Conservation (phyloP, 345 rosid genomes). For the Moringa oleifera region DNA sequence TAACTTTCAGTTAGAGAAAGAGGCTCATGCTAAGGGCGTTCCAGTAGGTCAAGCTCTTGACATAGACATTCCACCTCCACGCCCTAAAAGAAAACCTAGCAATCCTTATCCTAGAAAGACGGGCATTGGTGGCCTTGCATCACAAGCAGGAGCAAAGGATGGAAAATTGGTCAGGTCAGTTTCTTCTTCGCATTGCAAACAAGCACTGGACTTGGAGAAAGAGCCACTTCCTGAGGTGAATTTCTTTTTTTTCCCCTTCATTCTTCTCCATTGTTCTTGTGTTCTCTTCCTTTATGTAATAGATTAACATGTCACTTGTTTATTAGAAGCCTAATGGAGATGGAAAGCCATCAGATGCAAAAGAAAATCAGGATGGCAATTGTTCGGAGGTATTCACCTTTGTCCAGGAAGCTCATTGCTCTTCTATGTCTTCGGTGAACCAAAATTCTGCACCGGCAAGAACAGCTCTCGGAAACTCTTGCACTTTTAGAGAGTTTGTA, state of each 20-base stretch:
- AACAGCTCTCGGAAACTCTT: slow-evolving; percentile 29
- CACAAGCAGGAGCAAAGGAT: slow-evolving; percentile 38
- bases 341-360: slow-evolving; percentile 35
- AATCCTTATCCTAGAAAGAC: slow-evolving; percentile 95
- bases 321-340: slow-evolving; percentile 47
- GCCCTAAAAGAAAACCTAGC: slow-evolving; percentile 90
- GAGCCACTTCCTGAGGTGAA: slow-evolving; percentile 56
- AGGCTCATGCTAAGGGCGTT: slow-evolving; percentile 79
- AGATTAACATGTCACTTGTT: slow-evolving; percentile 17
- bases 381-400: slow-evolving; percentile 58
- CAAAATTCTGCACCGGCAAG: slow-evolving; percentile 37
- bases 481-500: slow-evolving; percentile 55
- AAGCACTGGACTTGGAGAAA: slow-evolving; percentile 57
- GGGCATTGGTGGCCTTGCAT: slow-evolving; percentile 27
- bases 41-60: slow-evolving; percentile 67
- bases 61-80: slow-evolving; percentile 93
- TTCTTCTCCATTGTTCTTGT: slow-evolving; percentile 4
- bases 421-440: slow-evolving; percentile 49
- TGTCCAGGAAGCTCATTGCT: slow-evolving; percentile 44
- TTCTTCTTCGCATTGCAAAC: slow-evolving; percentile 44
- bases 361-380: slow-evolving; percentile 55
- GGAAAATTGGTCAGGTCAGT: slow-evolving; percentile 38
- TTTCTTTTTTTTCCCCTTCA: slow-evolving; percentile 3
- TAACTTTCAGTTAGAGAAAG: slow-evolving; percentile 83
- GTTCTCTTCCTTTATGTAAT: not conserved